Base-by-base conservation (phyloP, 768 basidiomycete genomes). In the Boletus tomentosulus region DNA sequence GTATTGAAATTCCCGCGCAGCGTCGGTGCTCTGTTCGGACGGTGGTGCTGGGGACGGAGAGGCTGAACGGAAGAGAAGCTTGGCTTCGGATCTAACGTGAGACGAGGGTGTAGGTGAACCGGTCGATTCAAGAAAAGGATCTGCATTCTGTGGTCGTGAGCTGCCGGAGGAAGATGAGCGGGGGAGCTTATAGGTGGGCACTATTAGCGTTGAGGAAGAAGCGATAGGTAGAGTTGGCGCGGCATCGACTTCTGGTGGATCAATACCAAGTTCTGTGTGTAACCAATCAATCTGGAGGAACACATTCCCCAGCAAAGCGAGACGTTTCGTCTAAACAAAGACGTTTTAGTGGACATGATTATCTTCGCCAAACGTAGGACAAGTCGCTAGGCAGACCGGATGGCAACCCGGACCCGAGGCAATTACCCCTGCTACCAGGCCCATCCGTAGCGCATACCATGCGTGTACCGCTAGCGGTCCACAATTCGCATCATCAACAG, bases 211-310 rank as follows among this genome's bases (percentile, higher is more conserved):
- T 7, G 66, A 68, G 2, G 73, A 71, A 66, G 73, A 64, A n/a
- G 71, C 55, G 38, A 53, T 49, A 25, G 70, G 67, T 33, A 48
- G 30, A 27, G 50, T n/a, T 48, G 63, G 59, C 66, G 67, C 65
- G 52, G 81, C 79, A 16, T 82, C 80, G 1, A 80, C 60, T 4
- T 78, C 72, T 16, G 87, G 87, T 31, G 85, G 77, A 3, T 77
- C 53, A 34, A 92, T 81, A 25, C 89, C 93, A 6, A 98, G 82
- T 65, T 96, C 92, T 27, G 82, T 78, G 60, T 92, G 81, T 15
- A 95, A 72, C 81, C 85, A 89, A 66, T 92, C 89, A 33, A 94
- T 85, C 51, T 92, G 87, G 11, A 84, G 70, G 57, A 93, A 83
- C 31, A 80, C 76, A 9, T 73, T 71, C 7, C 84, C 81, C 24